phyloP scores from a whole-genome alignment of 2,329 filamentous ascomycete species.

The Aplosporella prunicola region DNA sequence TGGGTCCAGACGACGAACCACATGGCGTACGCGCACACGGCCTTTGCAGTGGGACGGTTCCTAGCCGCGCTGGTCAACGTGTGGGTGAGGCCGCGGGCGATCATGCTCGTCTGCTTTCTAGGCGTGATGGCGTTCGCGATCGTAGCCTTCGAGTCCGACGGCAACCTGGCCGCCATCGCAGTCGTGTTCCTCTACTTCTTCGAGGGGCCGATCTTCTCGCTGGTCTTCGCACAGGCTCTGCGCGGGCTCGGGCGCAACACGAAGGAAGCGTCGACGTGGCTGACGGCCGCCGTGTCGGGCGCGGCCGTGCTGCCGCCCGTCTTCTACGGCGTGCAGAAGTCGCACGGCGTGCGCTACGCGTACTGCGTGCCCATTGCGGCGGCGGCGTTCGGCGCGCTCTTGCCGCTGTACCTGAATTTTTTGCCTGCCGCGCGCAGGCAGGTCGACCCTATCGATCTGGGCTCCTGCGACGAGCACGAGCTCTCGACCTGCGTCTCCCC shows the following conservation, averaged over 20 bases:
- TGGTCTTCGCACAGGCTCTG: slow-evolving; percentile 49
- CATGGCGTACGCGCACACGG: slow-evolving; percentile 46
- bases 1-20: slow-evolving; percentile 31
- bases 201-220: slow-evolving; percentile 50
- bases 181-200: slow-evolving; percentile 48
- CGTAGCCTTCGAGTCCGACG: slow-evolving; percentile 41
- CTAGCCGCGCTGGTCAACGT: slow-evolving; percentile 43
- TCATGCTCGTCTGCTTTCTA: slow-evolving; percentile 42
- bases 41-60: slow-evolving; percentile 51
- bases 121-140: slow-evolving; percentile 44
- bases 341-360: slow-evolving; percentile 36
- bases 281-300: slow-evolving; percentile 46
- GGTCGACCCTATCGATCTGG: slow-evolving; percentile 38
- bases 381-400: slow-evolving; percentile 42
- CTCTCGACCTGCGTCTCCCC: not conserved
- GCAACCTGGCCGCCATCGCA: slow-evolving; percentile 37
- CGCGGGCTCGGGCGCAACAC: slow-evolving; percentile 50
- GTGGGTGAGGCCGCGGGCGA: slow-evolving; percentile 48
- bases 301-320: slow-evolving; percentile 49
- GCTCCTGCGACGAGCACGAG: not conserved
- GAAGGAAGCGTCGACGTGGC: slow-evolving; percentile 44
- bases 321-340: slow-evolving; percentile 36
- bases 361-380: slow-evolving; percentile 45
- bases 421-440: slow-evolving; percentile 39
- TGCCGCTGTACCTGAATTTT: slow-evolving; percentile 46